Conservation (phyloP, 2,329 filamentous ascomycete species). For the Trichoderma sp. region DNA sequence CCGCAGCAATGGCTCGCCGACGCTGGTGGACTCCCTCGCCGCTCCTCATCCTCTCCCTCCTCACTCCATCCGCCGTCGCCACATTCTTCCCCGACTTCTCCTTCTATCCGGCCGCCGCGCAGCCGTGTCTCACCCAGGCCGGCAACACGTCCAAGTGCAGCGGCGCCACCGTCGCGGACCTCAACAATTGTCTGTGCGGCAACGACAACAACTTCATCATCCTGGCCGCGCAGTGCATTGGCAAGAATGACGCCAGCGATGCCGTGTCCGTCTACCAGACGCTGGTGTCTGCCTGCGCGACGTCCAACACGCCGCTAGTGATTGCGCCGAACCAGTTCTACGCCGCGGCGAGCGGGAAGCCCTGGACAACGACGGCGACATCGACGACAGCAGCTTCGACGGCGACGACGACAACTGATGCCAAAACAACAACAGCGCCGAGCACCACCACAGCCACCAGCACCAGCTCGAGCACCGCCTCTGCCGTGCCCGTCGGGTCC, state of each 20-base stretch:
- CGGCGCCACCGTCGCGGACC: conserved; percentile 43
- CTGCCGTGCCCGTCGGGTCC: conserved; percentile 26
- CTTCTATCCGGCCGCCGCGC: conserved; percentile 40
- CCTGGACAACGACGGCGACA: conserved; percentile 23
- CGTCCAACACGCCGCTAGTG: conserved; percentile 49
- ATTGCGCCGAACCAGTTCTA: conserved; percentile 44
- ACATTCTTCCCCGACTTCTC: conserved; percentile 40
- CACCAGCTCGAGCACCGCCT: conserved; percentile 2
- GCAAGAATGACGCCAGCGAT: conserved; percentile 40
- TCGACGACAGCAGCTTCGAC: background rate
- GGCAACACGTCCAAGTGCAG: conserved; percentile 48
- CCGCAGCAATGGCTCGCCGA: conserved; percentile 36
- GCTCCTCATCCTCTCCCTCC: conserved; percentile 34
- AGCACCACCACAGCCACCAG: background rate
- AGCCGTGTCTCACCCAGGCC: conserved; percentile 50
- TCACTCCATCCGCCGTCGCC: conserved; percentile 33
- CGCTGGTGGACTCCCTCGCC: conserved; percentile 39
- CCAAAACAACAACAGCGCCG: conserved; percentile 25
- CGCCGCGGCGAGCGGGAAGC: conserved; percentile 4
- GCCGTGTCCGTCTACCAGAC: conserved; percentile 49
- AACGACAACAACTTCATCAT: conserved; percentile 56
- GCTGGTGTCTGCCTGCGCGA: conserved; percentile 49
- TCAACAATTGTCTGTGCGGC: conserved; percentile 56
- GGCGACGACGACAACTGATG: background rate
- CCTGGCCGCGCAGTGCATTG: conserved; percentile 52